A percentile compares a stretch with the other conserved stretches of the same genome.
Conservation (phyloP, 1,284 basidiomycete species). For the Mrakiaceae sp. region DNA sequence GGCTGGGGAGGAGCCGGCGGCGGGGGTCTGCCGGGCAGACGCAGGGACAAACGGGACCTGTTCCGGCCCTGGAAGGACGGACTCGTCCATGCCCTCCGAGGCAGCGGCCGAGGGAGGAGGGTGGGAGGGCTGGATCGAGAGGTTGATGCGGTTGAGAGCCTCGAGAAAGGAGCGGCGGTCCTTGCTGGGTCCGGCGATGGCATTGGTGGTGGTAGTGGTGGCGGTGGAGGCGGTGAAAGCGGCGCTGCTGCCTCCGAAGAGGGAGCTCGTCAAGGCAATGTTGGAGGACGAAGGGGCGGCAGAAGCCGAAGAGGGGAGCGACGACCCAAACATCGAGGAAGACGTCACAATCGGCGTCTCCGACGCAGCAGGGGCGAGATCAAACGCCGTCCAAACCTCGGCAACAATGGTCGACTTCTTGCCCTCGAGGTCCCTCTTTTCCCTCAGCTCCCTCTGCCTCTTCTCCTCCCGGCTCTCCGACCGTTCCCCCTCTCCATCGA, state of each 20-base stretch:
- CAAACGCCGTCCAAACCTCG: slow-evolving; percentile 4
- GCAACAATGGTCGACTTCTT: neutral
- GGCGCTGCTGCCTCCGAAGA: slow-evolving; percentile 35
- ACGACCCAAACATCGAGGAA: neutral
- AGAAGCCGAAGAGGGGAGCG: neutral
- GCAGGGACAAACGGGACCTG: slow-evolving; percentile 62
- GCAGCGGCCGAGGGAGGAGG: slow-evolving; percentile 8
- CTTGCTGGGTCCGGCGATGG: neutral
- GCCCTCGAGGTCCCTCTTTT: slow-evolving; percentile 7
- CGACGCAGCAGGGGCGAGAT: neutral
- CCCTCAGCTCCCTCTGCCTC: too few species aligned
- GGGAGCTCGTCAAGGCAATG: slow-evolving; percentile 33
- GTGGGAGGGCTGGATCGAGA: slow-evolving; percentile 28
- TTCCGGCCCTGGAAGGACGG: slow-evolving; percentile 33
- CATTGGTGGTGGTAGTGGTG: neutral
- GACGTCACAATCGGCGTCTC: neutral
- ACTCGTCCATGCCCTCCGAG: slow-evolving; percentile 1
- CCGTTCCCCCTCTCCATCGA: slow-evolving; percentile 6
- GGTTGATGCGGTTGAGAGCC: slow-evolving; percentile 38
- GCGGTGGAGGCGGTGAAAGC: neutral
- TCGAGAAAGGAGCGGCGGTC: slow-evolving; percentile 27
- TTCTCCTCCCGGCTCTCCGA: too few species aligned
- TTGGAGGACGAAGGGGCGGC: slow-evolving; percentile 17
- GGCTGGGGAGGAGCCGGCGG: neutral
- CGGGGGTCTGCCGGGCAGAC: slow-evolving; percentile 20